Percentiles rank a stretch among this genome's conserved stretches.
Conservation (phyloP, 31 red algal species). For the Porphyra umbilicalis region DNA sequence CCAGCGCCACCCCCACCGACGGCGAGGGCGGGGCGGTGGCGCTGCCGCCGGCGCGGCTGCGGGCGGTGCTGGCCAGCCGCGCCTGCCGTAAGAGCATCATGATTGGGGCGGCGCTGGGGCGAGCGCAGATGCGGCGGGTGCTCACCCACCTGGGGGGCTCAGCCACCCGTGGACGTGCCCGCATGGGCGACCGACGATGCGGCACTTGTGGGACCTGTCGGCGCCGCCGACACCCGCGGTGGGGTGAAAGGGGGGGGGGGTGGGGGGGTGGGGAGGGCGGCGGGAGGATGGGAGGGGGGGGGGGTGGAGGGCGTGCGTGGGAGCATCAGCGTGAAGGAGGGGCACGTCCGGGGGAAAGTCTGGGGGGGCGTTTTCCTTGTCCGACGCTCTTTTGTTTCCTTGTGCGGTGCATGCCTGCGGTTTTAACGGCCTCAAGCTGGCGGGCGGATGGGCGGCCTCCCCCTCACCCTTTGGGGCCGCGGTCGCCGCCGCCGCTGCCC, state of each 20-base stretch:
- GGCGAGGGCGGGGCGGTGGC: neutral
- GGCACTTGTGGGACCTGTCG: constrained; percentile 52
- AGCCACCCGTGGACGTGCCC: constrained; percentile 89
- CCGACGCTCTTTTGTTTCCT: too few species aligned
- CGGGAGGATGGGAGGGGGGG: too few species aligned
- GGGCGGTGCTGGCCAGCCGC: constrained; percentile 60
- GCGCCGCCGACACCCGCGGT: neutral
- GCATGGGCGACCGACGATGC: constrained; percentile 92
- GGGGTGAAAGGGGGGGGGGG: neutral
- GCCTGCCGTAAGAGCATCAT: constrained; percentile 89
- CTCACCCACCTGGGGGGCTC: constrained; percentile 37
- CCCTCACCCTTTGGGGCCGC: too few species aligned
- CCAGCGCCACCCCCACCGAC: neutral
- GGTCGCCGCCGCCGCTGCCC: too few species aligned
- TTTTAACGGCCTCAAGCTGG: too few species aligned
- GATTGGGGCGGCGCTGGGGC: constrained; percentile 69
- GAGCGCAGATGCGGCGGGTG: constrained; percentile 43
- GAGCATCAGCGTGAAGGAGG: too few species aligned
- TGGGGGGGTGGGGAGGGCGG: neutral
- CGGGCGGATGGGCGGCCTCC: too few species aligned
- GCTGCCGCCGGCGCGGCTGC: constrained; percentile 35
- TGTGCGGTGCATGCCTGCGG: too few species aligned
- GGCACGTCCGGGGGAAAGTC: too few species aligned
- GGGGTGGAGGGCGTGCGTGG: too few species aligned
- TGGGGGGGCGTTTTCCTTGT: too few species aligned